Percentiles rank a stretch among this genome's conserved stretches.
phyloP scores from a whole-genome alignment of 2,329 filamentous ascomycete species.

The Aspergillus pseudonomiae region DNA sequence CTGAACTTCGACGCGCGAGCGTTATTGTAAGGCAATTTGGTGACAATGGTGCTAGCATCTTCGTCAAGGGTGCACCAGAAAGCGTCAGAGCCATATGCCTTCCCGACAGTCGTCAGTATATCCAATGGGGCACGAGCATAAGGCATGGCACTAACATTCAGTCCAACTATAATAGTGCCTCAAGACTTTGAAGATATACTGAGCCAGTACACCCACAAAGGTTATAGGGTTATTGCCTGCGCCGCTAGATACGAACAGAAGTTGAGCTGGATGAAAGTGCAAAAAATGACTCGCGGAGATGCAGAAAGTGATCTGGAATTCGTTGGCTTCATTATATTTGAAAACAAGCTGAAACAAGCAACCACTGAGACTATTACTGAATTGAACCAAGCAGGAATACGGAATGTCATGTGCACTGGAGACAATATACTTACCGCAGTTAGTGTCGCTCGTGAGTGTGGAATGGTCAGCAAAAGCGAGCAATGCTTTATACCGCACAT shows the following conservation, averaged over 20 bases:
- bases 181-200: slow-evolving; percentile 87
- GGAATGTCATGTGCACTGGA: slow-evolving; percentile 93
- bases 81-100: slow-evolving; percentile 93
- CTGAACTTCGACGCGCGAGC: slow-evolving; percentile 86
- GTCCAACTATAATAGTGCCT: slow-evolving; percentile 60
- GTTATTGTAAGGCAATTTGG: slow-evolving; percentile 90
- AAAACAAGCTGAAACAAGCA: slow-evolving; percentile 94
- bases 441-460: slow-evolving; percentile 89
- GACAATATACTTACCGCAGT: slow-evolving; percentile 98
- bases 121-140: slow-evolving; percentile 1
- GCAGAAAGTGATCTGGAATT: slow-evolving; percentile 85
- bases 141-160: slow-evolving; percentile 29
- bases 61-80: slow-evolving; percentile 95
- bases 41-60: slow-evolving; percentile 80
- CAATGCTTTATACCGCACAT: slow-evolving; percentile 96
- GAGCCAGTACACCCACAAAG: slow-evolving; percentile 89
- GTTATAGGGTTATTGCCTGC: slow-evolving; percentile 94
- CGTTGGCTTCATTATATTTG: slow-evolving; percentile 95
- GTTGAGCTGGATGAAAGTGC: slow-evolving; percentile 89
- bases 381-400: slow-evolving; percentile 78
- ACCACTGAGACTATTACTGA: slow-evolving; percentile 82
- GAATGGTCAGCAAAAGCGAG: slow-evolving; percentile 75
- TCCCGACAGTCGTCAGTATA: slow-evolving; percentile 70
- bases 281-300: slow-evolving; percentile 87
- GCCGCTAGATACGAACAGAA: slow-evolving; percentile 86